Percentiles rank a stretch among this genome's conserved stretches.
Evolutionary conservation across 805 yeast genomes (phyloP).

Genomic region (Blastobotrys muscicola): DNA sequence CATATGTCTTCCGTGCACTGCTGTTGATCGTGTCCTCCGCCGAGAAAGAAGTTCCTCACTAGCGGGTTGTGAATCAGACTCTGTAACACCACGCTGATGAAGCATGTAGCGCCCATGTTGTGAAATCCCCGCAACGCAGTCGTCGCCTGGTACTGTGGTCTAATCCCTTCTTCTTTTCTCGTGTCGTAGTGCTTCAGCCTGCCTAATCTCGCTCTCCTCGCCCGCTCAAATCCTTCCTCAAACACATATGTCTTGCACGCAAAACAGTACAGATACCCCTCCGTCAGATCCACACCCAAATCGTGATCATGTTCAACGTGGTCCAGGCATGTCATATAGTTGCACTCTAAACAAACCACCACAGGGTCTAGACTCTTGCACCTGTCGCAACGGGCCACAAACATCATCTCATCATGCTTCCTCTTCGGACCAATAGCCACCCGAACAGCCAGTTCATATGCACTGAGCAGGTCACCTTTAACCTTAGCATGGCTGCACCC

Average conservation of each 20-base stretch:
- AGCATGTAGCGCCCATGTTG: constrained; percentile 95
- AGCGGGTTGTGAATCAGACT: constrained; percentile 85
- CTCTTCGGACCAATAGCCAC: constrained; percentile 5
- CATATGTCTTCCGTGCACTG: constrained; percentile 38
- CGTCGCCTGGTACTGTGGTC: constrained; percentile 45
- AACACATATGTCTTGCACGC: constrained; percentile 66
- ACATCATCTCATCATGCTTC: constrained; percentile 1
- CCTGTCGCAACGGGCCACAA: constrained; percentile 5
- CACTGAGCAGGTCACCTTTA: constrained; percentile 3
- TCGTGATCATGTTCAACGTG: constrained; percentile 15
- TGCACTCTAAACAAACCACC: constrained; percentile 15
- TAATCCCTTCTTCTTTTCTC: constrained; percentile 1
- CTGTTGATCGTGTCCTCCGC: constrained; percentile 60
- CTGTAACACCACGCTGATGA: constrained; percentile 89
- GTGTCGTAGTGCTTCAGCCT: neutral
- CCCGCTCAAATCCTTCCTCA: constrained; percentile 47
- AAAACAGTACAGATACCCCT: constrained; percentile 64
- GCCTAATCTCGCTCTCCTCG: constrained; percentile 27
- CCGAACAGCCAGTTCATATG: constrained; percentile 10
- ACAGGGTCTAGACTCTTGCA: constrained; percentile 5
- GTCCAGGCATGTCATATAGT: constrained; percentile 14
- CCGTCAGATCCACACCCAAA: constrained; percentile 55
- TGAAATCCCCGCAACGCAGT: constrained; percentile 84
- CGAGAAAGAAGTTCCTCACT: constrained; percentile 64
- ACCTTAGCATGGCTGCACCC: constrained; percentile 2